These are phyloP conservation scores for Monilinia fructigena DNA, from an alignment of 2,329 filamentous ascomycete genomes.

Conservation along the genomic window DNA sequence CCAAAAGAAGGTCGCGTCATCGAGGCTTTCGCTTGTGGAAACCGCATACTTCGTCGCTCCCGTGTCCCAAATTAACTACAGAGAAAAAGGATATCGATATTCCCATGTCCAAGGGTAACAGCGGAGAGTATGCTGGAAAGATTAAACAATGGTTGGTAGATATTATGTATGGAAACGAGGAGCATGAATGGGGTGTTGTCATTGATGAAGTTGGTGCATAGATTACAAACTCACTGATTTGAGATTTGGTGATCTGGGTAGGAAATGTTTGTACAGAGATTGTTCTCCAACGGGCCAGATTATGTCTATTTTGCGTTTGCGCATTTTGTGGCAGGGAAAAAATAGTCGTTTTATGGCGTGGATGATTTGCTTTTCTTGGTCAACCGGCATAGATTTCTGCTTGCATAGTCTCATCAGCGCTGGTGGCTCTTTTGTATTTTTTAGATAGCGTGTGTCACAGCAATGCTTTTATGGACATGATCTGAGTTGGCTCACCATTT, in stretches of 20 bases:
- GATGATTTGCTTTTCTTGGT: not conserved
- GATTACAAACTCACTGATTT: not conserved
- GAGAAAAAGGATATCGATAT: conserved; percentile 61
- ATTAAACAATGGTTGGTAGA: conserved; percentile 67
- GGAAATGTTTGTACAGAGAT: not conserved
- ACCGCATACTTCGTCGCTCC: conserved; percentile 78
- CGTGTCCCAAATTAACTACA: conserved; percentile 66
- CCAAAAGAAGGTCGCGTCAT: conserved; percentile 72
- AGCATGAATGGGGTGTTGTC: conserved; percentile 69
- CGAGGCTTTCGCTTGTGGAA: conserved; percentile 79
- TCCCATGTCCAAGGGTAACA: conserved; percentile 55
- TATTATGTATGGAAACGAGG: conserved; percentile 61
- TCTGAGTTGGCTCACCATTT: not conserved
- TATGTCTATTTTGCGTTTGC: not conserved
- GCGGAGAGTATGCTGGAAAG: conserved; percentile 56
- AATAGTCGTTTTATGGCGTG: not conserved
- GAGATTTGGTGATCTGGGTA: conserved; percentile 1
- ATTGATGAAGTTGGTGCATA: conserved; percentile 52
- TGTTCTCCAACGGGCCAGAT: not conserved
- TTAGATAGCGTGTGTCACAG: conserved; percentile 6
- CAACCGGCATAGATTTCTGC: conserved; percentile 5
- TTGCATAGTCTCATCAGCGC: conserved; percentile 11
- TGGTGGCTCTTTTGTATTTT: conserved; percentile 3
- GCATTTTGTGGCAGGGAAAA: not conserved
- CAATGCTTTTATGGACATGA: not conserved